Percentiles rank a stretch among this genome's conserved stretches.
phyloP scores from a whole-genome alignment of 139 green algal species.

The Pleodorina starrii region DNA sequence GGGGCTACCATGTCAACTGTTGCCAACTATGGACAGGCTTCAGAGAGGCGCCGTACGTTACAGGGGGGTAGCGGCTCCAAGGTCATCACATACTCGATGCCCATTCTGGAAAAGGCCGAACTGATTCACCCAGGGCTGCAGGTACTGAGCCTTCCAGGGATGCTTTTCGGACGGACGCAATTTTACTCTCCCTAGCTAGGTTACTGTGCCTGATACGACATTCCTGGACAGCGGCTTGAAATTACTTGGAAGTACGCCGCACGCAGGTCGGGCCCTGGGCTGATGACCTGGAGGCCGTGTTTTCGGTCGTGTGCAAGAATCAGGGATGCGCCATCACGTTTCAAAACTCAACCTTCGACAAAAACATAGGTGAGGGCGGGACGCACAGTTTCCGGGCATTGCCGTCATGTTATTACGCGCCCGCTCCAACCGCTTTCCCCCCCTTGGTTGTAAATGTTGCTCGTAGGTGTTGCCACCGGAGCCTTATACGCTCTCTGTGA shows the following conservation, averaged over 20 bases:
- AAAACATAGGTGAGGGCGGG: slow-evolving; percentile 28
- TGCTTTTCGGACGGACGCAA: too few relatives aligned
- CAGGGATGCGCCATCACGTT: background rate
- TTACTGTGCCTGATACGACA: too few relatives aligned
- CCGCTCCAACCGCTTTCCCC: too few relatives aligned
- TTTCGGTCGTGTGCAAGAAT: background rate
- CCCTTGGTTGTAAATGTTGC: too few relatives aligned
- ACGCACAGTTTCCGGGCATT: too few relatives aligned
- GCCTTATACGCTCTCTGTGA: slow-evolving; percentile 16
- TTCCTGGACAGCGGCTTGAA: too few relatives aligned
- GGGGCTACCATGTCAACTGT: background rate
- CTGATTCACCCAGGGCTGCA: background rate
- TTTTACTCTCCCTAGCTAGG: too few relatives aligned
- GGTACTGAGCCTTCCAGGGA: too few relatives aligned
- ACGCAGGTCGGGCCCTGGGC: slow-evolving; percentile 23
- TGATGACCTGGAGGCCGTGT: slow-evolving; percentile 15
- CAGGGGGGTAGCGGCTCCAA: too few relatives aligned
- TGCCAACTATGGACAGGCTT: background rate
- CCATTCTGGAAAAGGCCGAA: background rate
- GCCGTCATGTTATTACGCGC: too few relatives aligned
- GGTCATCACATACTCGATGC: background rate
- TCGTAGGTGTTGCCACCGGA: slow-evolving; percentile 23
- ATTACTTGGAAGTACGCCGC: too few relatives aligned
- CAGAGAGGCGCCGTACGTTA: too few relatives aligned
- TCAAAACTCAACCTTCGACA: background rate